Evolutionary conservation across 106 monocot genomes (phyloP).

Genomic region (Amphibolis antarctica): DNA sequence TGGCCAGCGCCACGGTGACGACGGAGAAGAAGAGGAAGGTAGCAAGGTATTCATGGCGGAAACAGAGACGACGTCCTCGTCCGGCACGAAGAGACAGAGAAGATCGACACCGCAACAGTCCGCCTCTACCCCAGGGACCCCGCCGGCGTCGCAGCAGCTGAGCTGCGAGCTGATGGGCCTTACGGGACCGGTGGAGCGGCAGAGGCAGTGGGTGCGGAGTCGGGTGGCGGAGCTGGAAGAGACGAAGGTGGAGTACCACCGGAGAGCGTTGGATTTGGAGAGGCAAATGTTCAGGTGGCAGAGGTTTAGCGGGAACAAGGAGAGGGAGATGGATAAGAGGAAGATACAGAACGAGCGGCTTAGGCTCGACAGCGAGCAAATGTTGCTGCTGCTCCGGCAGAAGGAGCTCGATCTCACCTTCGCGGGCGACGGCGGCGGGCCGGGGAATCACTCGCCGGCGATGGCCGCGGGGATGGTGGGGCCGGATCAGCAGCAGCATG

Average conservation of each 20-base stretch:
- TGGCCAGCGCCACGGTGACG: neutral
- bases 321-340: slow-evolving; percentile 64
- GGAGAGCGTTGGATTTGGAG: slow-evolving; percentile 48
- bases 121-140: slow-evolving; percentile 20
- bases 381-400: slow-evolving; percentile 77
- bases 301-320: slow-evolving; percentile 61
- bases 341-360: slow-evolving; percentile 51
- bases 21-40: slow-evolving; percentile 11
- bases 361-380: slow-evolving; percentile 49
- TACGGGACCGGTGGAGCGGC: slow-evolving; percentile 18
- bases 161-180: slow-evolving; percentile 29
- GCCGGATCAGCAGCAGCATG: neutral
- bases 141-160: slow-evolving; percentile 24
- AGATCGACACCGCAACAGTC: slow-evolving; percentile 9
- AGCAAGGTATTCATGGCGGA: slow-evolving; percentile 4
- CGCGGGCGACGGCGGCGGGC: slow-evolving; percentile 1
- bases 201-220: slow-evolving; percentile 31
- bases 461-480: slow-evolving; percentile 14
- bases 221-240: slow-evolving; percentile 11
- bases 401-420: slow-evolving; percentile 40
- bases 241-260: slow-evolving; percentile 17
- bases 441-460: neutral
- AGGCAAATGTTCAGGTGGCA: slow-evolving; percentile 72
- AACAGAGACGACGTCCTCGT: neutral
- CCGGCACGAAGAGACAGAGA: slow-evolving; percentile 11